These are phyloP conservation scores for Komagataella mondaviorum DNA, from an alignment of 805 yeast species.

Conservation along the genomic window DNA sequence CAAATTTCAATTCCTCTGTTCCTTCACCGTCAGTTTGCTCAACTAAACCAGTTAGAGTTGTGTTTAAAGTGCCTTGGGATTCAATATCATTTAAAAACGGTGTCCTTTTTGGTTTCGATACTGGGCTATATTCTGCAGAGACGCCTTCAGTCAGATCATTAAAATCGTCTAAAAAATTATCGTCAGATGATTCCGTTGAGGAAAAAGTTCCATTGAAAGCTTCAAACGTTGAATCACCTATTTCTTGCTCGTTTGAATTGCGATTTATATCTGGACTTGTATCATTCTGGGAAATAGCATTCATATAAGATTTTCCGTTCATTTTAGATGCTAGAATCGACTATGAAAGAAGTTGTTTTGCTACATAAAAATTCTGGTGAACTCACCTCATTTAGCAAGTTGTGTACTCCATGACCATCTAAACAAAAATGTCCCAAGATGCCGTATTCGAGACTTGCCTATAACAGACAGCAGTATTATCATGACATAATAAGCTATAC, in stretches of 20 bases:
- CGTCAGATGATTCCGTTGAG: not conserved
- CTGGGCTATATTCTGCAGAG: not conserved
- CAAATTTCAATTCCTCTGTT: slow-evolving; percentile 36
- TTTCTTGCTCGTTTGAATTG: not conserved
- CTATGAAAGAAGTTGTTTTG: not conserved
- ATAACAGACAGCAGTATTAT: no score
- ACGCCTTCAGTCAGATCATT: not conserved
- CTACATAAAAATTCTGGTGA: not conserved
- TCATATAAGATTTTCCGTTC: not conserved
- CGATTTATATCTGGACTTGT: not conserved
- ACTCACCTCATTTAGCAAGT: no score
- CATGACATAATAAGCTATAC: no score
- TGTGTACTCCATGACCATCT: no score
- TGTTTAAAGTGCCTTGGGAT: not conserved
- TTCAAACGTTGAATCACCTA: not conserved
- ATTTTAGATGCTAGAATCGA: not conserved
- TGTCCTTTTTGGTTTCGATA: slow-evolving; percentile 3
- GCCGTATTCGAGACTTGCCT: no score
- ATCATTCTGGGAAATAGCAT: not conserved
- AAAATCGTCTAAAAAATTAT: not conserved
- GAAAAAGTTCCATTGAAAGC: not conserved
- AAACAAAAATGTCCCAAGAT: no score
- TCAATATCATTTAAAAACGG: not conserved
- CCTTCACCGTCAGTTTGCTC: slow-evolving; percentile 12
- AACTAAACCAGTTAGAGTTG: not conserved